Evolutionary conservation across 2,329 filamentous ascomycete species (phyloP), one percentile per base, ranked within the genome.

Genomic region (Alternaria postmessia): DNA sequence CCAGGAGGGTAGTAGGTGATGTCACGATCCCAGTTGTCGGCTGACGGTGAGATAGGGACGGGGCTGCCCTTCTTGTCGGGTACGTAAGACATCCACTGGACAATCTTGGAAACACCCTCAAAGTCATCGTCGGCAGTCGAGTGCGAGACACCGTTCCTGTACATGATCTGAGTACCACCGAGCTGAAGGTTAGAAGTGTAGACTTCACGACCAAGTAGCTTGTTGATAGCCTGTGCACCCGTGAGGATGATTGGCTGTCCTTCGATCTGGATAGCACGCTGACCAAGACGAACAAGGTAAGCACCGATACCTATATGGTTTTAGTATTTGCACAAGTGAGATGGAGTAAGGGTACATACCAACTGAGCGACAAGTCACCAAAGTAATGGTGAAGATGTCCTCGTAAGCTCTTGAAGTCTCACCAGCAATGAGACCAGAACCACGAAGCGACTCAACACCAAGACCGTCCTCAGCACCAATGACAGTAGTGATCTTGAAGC

Each of bases 81-180:
- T 30, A 99, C 91, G 75, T 93, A 99, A 2, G 94, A 95, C 86
- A 99, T 88, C 95, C 95, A 99, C 79, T 96, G 91, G 51, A 98
- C 93, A 77, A 99, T 98, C 86, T 96, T 96, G 74, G 92, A 93
- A 22, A 99, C 92, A 87, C 95, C 95, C 75, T 94, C 94, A 73
- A 99, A 98, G 83, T 99, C 95, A 75, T 99, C 94, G 71, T 91
- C 91, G 74, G 95, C 95, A 69, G 94, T 97, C 92, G 98, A 94
- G 85, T 99, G 95, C 22, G 95, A 98, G 42, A 99, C 95, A 88
- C 95, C 95, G 79, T 99, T 99, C 84, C 92, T 94, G 88, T 99
- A 98, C 95, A 99, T 99, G 87, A 99, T 99, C 82, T 99, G 95
- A n/a, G 95, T 99, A 72, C 95, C 95, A 89, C 95, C 95, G 67